Percentiles rank a stretch among this genome's conserved stretches.
phyloP scores from a whole-genome alignment of 306 rosid genomes.

The Medicago lupulina region DNA sequence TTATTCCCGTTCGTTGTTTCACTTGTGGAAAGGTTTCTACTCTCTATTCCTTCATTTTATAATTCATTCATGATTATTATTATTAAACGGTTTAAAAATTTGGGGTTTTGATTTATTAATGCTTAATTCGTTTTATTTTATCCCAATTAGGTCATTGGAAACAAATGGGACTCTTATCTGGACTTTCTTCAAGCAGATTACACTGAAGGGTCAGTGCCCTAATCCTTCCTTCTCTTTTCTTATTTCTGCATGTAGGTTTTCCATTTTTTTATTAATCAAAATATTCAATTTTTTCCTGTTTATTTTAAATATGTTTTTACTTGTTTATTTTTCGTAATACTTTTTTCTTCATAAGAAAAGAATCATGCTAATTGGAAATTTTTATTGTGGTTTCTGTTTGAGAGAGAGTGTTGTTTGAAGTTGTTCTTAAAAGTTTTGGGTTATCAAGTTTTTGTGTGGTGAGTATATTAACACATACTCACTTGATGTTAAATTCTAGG shows the following conservation, averaged over 20 bases:
- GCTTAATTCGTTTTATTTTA: conserved; percentile 9
- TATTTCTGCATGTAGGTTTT: neutral
- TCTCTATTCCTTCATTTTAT: neutral
- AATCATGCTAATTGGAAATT: too few relatives aligned
- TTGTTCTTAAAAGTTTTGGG: too few relatives aligned
- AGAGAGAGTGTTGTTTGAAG: too few relatives aligned
- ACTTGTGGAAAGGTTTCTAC: conserved; percentile 2
- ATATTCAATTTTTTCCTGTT: too few relatives aligned
- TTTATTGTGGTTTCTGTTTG: too few relatives aligned
- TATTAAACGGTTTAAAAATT: neutral
- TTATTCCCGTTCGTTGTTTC: conserved; percentile 9
- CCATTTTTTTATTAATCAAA: too few relatives aligned
- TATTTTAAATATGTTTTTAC: too few relatives aligned
- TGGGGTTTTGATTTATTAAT: conserved; percentile 33
- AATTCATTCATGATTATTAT: neutral
- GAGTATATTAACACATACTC: too few relatives aligned
- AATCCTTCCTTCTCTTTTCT: neutral
- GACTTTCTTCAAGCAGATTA: conserved; percentile 89
- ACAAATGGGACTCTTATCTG: conserved; percentile 90
- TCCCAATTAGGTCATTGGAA: conserved; percentile 77
- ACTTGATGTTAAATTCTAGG: too few relatives aligned
- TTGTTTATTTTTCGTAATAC: too few relatives aligned
- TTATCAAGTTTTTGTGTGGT: too few relatives aligned
- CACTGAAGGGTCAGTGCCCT: conserved; percentile 71
- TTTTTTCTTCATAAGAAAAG: too few relatives aligned